Percentiles rank a stretch among this genome's conserved stretches.
These are phyloP conservation scores for Tetrahymena borealis DNA, from an alignment of 73 alveolate species.

Conservation along the genomic window DNA sequence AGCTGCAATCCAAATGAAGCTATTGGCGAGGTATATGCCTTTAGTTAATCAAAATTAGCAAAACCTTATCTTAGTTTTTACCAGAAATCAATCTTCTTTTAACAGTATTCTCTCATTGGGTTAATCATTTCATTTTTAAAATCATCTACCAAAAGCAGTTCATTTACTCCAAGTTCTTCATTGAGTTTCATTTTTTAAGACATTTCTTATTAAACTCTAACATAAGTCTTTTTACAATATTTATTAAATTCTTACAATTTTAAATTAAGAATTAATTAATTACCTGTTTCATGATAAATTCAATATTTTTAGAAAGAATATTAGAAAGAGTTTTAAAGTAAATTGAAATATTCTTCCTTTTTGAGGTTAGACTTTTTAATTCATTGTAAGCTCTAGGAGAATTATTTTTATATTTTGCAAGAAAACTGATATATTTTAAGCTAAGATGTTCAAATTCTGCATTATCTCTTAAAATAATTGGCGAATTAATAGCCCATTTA, in stretches of 20 bases:
- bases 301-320: neutral
- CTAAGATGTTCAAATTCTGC: neutral
- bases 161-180: neutral
- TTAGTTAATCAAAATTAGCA: neutral
- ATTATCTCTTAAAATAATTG: neutral
- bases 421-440: neutral
- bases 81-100: neutral
- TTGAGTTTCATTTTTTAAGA: neutral
- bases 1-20: neutral
- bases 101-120: neutral
- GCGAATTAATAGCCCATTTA: neutral
- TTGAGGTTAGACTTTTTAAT: neutral
- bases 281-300: neutral
- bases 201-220: neutral
- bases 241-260: neutral
- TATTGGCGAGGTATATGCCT: neutral
- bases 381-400: neutral
- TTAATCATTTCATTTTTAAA: neutral
- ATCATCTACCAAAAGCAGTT: neutral
- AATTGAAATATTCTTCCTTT: neutral
- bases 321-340: neutral
- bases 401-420: neutral
- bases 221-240: neutral
- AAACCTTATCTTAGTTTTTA: neutral
- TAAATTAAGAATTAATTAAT: neutral